These are phyloP conservation scores for Didymella segeticola DNA, from an alignment of 2,329 filamentous ascomycete species.

Conservation along the genomic window DNA sequence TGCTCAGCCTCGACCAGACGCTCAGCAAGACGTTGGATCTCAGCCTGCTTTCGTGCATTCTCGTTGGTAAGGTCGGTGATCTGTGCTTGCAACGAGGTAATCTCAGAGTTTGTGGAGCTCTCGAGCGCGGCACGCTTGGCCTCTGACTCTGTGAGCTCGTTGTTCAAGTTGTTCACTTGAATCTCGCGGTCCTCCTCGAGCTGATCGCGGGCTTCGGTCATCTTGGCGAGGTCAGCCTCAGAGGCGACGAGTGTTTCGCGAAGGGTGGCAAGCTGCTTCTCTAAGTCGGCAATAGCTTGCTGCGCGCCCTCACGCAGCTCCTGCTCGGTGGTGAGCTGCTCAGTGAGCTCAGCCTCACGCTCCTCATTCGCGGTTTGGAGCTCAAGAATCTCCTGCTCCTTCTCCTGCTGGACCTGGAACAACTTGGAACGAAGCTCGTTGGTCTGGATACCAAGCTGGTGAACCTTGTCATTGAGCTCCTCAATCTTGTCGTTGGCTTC, in stretches of 20 bases:
- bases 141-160: slow-evolving; percentile 42
- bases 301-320: slow-evolving; percentile 49
- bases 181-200: slow-evolving; percentile 40
- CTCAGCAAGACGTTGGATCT: slow-evolving; percentile 46
- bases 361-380: slow-evolving; percentile 48
- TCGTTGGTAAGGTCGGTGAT: slow-evolving; percentile 52
- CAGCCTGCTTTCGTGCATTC: slow-evolving; percentile 46
- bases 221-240: slow-evolving; percentile 28
- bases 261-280: slow-evolving; percentile 45
- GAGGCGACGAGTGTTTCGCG: slow-evolving; percentile 40
- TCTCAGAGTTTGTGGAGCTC: slow-evolving; percentile 40
- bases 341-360: slow-evolving; percentile 49
- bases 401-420: slow-evolving; percentile 54
- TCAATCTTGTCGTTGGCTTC: slow-evolving; percentile 51
- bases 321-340: slow-evolving; percentile 49
- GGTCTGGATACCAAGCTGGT: slow-evolving; percentile 53
- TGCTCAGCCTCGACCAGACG: slow-evolving; percentile 34
- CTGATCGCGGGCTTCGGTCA: slow-evolving; percentile 42
- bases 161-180: slow-evolving; percentile 44
- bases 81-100: slow-evolving; percentile 43
- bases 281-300: slow-evolving; percentile 41
- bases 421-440: slow-evolving; percentile 58
- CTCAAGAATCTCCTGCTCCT: slow-evolving; percentile 47
- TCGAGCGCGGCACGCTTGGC: slow-evolving; percentile 43
- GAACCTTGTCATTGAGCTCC: slow-evolving; percentile 49